phyloP scores from a whole-genome alignment of 2,329 filamentous ascomycete species.

The Penicillium vulpinum region DNA sequence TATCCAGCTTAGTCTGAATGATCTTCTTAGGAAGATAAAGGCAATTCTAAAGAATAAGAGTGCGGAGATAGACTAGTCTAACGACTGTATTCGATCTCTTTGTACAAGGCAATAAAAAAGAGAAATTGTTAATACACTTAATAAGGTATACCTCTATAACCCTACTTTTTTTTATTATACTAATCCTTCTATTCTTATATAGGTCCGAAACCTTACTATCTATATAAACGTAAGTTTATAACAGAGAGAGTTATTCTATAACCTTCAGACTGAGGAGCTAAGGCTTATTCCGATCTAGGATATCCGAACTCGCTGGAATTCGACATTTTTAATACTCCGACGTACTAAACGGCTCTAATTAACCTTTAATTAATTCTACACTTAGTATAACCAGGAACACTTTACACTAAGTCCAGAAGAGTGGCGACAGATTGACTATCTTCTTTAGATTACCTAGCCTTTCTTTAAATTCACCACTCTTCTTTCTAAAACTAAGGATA shows the following conservation, averaged over 20 bases:
- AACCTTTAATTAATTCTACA: background rate
- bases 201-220: background rate
- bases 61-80: background rate
- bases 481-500: background rate
- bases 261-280: background rate
- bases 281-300: background rate
- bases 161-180: background rate
- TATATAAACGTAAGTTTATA: background rate
- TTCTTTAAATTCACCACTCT: background rate
- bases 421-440: background rate
- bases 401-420: background rate
- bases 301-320: background rate
- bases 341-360: background rate
- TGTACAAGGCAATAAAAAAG: background rate
- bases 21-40: background rate
- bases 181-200: background rate
- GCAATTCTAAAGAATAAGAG: background rate
- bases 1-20: background rate
- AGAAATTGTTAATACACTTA: background rate
- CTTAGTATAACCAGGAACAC: background rate
- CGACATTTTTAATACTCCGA: background rate
- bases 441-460: background rate
- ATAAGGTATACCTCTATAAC: background rate
- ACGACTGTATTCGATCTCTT: background rate
- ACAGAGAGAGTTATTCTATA: background rate